Percentiles rank a stretch among this genome's conserved stretches.
These are phyloP conservation scores for Aspergillus carlsbadensis DNA, from an alignment of 495 filamentous ascomycete genomes.

Conservation along the genomic window DNA sequence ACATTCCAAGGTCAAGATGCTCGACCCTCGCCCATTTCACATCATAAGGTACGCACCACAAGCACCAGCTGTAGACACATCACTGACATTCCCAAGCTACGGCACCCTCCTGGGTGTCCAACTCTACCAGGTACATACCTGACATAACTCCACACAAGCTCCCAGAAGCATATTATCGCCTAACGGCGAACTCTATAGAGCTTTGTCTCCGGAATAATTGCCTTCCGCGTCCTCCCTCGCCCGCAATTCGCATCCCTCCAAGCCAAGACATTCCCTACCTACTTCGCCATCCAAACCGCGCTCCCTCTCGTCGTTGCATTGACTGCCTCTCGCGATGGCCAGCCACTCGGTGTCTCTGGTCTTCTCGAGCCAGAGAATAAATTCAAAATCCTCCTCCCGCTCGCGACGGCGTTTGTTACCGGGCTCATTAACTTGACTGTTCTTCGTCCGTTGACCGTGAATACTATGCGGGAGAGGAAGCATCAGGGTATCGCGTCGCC, in stretches of 20 bases:
- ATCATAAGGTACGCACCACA: conserved; percentile 60
- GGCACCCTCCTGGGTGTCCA: conserved; percentile 76
- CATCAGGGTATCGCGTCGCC: conserved; percentile 58
- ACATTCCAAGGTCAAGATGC: conserved; percentile 24
- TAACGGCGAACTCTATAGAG: conserved; percentile 46
- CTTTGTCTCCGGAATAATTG: conserved; percentile 74
- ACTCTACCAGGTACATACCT: conserved; percentile 67
- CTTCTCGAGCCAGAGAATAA: conserved; percentile 55
- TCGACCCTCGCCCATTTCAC: conserved; percentile 70
- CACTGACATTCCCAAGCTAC: conserved; percentile 56
- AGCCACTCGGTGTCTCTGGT: conserved; percentile 48
- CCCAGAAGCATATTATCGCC: too few relatives aligned
- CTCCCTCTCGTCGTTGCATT: conserved; percentile 72
- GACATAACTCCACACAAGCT: too few relatives aligned
- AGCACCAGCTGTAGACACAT: conserved; percentile 4
- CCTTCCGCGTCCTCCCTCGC: conserved; percentile 71
- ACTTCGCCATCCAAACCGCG: conserved; percentile 78
- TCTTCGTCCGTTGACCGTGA: conserved; percentile 69
- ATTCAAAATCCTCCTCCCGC: conserved; percentile 59
- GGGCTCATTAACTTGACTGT: conserved; percentile 65
- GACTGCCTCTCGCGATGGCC: conserved; percentile 65
- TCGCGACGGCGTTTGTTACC: conserved; percentile 61
- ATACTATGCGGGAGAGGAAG: conserved; percentile 71
- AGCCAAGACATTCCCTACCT: conserved; percentile 75
- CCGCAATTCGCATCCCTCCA: conserved; percentile 81